phyloP scores from a whole-genome alignment of 2,329 filamentous ascomycete genomes.

The Neurospora crassa region DNA sequence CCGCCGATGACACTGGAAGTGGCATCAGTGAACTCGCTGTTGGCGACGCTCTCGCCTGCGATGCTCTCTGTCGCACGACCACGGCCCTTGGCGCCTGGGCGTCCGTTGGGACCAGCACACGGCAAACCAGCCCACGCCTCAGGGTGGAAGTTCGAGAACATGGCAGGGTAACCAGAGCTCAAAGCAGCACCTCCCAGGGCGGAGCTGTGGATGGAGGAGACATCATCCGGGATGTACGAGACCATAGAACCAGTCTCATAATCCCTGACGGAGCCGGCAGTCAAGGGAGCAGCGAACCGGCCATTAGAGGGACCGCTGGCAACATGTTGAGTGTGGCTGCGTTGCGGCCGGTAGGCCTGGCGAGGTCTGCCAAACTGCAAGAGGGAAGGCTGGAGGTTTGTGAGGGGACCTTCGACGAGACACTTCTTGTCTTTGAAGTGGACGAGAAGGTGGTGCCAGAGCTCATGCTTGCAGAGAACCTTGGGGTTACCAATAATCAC shows the following conservation, averaged over 20 bases:
- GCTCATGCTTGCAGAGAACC: constrained; percentile 90
- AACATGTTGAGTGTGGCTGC: constrained; percentile 63
- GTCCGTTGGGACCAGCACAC: constrained; percentile 50
- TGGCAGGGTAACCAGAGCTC: constrained; percentile 74
- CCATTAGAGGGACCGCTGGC: constrained; percentile 28
- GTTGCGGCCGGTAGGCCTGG: constrained; percentile 83
- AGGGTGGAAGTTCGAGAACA: constrained; percentile 86
- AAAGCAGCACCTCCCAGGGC: constrained; percentile 79
- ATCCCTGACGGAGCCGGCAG: constrained; percentile 34
- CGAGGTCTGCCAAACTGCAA: constrained; percentile 93
- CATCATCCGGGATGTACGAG: constrained; percentile 93
- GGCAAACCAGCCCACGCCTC: constrained; percentile 82
- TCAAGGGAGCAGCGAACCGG: constrained; percentile 30
- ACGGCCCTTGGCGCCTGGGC: constrained; percentile 56
- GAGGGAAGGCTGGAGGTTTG: constrained; percentile 90
- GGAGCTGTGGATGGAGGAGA: constrained; percentile 90
- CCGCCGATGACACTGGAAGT: constrained; percentile 68
- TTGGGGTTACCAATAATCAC: constrained; percentile 97
- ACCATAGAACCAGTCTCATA: constrained; percentile 80
- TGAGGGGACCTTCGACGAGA: constrained; percentile 88
- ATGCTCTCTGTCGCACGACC: constrained; percentile 65
- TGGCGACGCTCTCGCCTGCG: constrained; percentile 85
- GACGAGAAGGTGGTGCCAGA: constrained; percentile 90
- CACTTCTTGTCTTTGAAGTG: constrained; percentile 98
- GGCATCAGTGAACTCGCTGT: constrained; percentile 80